These are phyloP conservation scores for Macrolepiota fuliginosa DNA, from an alignment of 768 basidiomycete genomes.

Conservation along the genomic window DNA sequence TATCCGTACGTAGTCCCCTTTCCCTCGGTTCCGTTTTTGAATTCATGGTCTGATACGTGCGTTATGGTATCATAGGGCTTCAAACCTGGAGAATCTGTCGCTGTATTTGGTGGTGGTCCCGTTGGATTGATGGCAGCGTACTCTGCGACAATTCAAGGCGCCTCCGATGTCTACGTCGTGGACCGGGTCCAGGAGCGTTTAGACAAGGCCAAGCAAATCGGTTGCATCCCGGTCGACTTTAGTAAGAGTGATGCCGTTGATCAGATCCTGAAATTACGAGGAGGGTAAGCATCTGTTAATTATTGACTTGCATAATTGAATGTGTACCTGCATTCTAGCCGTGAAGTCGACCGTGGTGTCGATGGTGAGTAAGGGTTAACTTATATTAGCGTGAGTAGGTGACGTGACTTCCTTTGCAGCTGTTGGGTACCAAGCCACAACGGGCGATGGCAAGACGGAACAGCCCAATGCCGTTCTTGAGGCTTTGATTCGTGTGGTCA, in stretches of 20 bases:
- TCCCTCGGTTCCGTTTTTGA: neutral
- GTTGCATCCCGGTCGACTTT: slow-evolving; percentile 50
- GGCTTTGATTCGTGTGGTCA: slow-evolving; percentile 47
- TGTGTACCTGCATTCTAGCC: slow-evolving; percentile 21
- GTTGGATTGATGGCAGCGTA: slow-evolving; percentile 60
- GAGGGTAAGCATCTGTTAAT: slow-evolving; percentile 33
- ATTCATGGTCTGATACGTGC: neutral
- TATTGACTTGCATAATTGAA: neutral
- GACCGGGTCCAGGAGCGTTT: slow-evolving; percentile 55
- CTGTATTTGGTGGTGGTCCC: slow-evolving; percentile 52
- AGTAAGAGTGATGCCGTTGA: slow-evolving; percentile 44
- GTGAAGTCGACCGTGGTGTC: slow-evolving; percentile 50
- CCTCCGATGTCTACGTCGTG: slow-evolving; percentile 52
- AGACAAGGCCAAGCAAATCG: slow-evolving; percentile 49
- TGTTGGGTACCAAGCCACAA: slow-evolving; percentile 55
- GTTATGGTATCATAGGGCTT: slow-evolving; percentile 29
- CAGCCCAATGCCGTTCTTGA: slow-evolving; percentile 54
- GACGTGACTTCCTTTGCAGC: slow-evolving; percentile 25
- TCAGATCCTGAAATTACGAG: slow-evolving; percentile 42
- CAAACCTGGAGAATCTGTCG: slow-evolving; percentile 50
- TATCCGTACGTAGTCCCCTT: slow-evolving; percentile 31
- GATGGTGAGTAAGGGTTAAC: slow-evolving; percentile 30
- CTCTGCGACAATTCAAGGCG: slow-evolving; percentile 49
- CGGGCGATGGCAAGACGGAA: slow-evolving; percentile 52
- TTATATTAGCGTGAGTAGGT: too few species aligned